Evolutionary conservation across 192 early-diverging fungal species (phyloP).

Genomic region (Geranomyces michiganensis): DNA sequence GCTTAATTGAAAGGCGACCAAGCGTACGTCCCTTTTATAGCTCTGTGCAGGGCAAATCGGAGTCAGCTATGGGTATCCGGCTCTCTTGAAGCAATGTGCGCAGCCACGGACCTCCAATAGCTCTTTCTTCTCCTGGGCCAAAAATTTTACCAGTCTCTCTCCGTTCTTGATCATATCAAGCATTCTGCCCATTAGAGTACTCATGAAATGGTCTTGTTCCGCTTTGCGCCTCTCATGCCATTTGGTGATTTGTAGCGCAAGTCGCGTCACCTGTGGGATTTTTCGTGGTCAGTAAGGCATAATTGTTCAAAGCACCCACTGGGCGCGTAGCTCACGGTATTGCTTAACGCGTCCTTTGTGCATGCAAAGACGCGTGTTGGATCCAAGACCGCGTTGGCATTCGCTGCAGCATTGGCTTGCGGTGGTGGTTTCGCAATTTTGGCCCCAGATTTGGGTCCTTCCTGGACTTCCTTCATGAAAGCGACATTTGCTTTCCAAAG

Average conservation of each 20-base stretch:
- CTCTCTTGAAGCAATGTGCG: not conserved
- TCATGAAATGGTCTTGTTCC: constrained; percentile 53
- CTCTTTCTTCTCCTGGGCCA: constrained; percentile 52
- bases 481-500: constrained; percentile 42
- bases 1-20: constrained; percentile 36
- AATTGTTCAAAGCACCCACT: not conserved
- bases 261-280: constrained; percentile 38
- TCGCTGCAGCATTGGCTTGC: not conserved
- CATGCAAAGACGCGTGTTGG: constrained; percentile 50
- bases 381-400: constrained; percentile 28
- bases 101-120: constrained; percentile 35
- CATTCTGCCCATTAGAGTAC: constrained; percentile 39
- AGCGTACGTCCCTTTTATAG: constrained; percentile 48
- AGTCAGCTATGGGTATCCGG: not conserved
- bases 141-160: constrained; percentile 45
- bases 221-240: constrained; percentile 47
- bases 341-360: constrained; percentile 46
- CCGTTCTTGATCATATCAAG: constrained; percentile 45
- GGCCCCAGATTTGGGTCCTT: not conserved
- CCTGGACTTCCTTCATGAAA: constrained; percentile 37
- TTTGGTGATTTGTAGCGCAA: constrained; percentile 48
- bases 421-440: constrained; percentile 11
- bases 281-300: not conserved
- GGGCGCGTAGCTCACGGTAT: constrained; percentile 36
- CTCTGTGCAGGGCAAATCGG: constrained; percentile 33